Evolutionary conservation across 2,329 filamentous ascomycete genomes (phyloP).

Genomic region (Colletotrichum sp.): DNA sequence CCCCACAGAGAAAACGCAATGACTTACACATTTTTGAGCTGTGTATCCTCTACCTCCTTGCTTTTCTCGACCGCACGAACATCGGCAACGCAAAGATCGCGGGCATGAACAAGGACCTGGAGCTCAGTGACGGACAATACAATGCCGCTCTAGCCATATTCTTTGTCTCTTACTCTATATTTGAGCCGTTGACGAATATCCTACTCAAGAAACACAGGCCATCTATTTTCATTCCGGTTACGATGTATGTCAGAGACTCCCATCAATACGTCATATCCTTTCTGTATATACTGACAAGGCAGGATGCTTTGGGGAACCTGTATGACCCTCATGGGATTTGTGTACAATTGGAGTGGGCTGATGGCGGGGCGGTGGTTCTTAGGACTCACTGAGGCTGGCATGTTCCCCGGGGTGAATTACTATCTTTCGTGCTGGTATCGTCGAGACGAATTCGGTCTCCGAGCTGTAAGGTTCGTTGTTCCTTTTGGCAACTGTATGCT

Average conservation of each 20-base stretch:
- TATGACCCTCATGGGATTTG: constrained; percentile 75
- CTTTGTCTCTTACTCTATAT: constrained; percentile 71
- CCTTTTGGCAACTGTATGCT: background rate
- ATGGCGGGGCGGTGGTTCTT: constrained; percentile 75
- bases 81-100: constrained; percentile 54
- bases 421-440: constrained; percentile 88
- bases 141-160: constrained; percentile 67
- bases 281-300: constrained; percentile 24
- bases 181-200: constrained; percentile 77
- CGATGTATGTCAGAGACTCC: constrained; percentile 60
- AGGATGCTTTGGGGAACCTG: constrained; percentile 69
- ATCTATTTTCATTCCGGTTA: constrained; percentile 79
- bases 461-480: constrained; percentile 46
- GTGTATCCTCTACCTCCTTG: constrained; percentile 64
- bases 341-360: constrained; percentile 66
- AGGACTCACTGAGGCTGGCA: constrained; percentile 75
- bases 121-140: constrained; percentile 61
- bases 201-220: constrained; percentile 79
- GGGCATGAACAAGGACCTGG: constrained; percentile 31
- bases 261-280: background rate
- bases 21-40: background rate
- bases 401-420: constrained; percentile 80
- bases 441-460: constrained; percentile 78
- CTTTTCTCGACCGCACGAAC: constrained; percentile 61
- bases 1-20: background rate